These are phyloP conservation scores for Epichloe baconii DNA, from an alignment of 2,329 filamentous ascomycete genomes.

Conservation along the genomic window DNA sequence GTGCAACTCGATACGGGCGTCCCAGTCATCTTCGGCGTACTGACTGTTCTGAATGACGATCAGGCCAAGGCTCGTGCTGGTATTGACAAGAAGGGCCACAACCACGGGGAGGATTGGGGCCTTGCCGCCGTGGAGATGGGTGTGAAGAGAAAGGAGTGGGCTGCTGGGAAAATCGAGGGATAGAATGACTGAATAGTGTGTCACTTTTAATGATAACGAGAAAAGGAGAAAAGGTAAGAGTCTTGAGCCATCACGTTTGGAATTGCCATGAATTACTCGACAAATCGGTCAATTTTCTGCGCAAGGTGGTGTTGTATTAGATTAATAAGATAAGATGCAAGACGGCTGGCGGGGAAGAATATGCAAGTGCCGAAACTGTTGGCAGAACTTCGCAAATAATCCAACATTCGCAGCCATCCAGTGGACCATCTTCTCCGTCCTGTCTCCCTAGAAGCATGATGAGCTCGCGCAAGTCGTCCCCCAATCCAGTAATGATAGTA, in stretches of 20 bases:
- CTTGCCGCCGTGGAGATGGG: slow-evolving; percentile 88
- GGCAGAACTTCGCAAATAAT: background rate
- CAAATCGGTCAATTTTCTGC: too few species aligned
- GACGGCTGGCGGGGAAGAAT: background rate
- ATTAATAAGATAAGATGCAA: background rate
- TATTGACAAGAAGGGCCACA: slow-evolving; percentile 54
- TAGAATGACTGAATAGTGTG: slow-evolving; percentile 6
- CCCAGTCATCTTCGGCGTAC: slow-evolving; percentile 80
- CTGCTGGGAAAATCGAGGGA: slow-evolving; percentile 48
- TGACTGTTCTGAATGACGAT: slow-evolving; percentile 80
- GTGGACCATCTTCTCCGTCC: background rate
- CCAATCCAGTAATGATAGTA: background rate
- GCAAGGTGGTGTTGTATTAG: background rate
- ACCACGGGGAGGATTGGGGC: slow-evolving; percentile 96
- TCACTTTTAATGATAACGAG: too few species aligned
- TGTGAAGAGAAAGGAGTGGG: slow-evolving; percentile 75
- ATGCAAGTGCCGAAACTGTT: too few species aligned
- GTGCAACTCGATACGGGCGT: slow-evolving; percentile 81
- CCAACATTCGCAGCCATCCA: too few species aligned
- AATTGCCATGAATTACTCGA: background rate
- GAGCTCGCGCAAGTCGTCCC: background rate
- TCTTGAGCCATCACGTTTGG: background rate
- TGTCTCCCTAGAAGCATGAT: background rate
- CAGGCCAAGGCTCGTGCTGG: slow-evolving; percentile 81
- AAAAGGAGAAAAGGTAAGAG: background rate